Evolutionary conservation across 495 filamentous ascomycete genomes (phyloP), one percentile per base, ranked within the genome.

Genomic region (Hypoxylon crocopeplum): DNA sequence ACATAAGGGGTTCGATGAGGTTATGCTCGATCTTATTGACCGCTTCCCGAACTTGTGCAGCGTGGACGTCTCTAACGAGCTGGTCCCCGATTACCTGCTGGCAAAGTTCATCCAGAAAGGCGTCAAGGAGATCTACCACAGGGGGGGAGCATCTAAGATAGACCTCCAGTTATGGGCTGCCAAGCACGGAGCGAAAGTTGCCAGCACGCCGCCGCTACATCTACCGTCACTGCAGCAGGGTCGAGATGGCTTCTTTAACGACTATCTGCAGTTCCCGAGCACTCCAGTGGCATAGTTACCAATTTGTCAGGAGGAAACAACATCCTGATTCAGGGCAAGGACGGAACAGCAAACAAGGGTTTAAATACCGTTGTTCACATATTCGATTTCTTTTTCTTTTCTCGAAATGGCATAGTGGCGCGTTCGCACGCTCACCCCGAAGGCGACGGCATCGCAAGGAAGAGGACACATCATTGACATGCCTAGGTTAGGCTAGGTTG

Each of bases 1-100:
- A 8, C 7, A 46, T 0, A 51, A 7, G 27, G 1, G 7, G 12
- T 25, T 65, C 7, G 61, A 66, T 3, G 34, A 54, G 3, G 42
- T 19, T 0, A 25, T 68, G 5, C 27, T 47, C n/a, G 40, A 29
- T 2, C 37, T 68, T 2, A 19, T 52, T 10, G 39, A 36, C 7
- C 54, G 64, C 17, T 70, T 70, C 39, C 68, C 68, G 13, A 68
- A 63, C 27, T 25, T 68, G 21, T 46, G 54, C 33, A 44, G 17
- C 13, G 21, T 70, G 3, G 68, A 70, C 8, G 19, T 70, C 38
- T 39, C 36, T 0, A 13, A 48, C 10, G 65, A 66, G 29, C 30
- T 34, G 13, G 27, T 70, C 17, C 33, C 42, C 27, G 53, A 68
- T 27, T 36, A 41, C 5, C 22, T 67, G 4, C 40, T 70, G 1